These are phyloP conservation scores for Nyctanthes arbortristis DNA, from an alignment of 257 asterid species.

Conservation along the genomic window DNA sequence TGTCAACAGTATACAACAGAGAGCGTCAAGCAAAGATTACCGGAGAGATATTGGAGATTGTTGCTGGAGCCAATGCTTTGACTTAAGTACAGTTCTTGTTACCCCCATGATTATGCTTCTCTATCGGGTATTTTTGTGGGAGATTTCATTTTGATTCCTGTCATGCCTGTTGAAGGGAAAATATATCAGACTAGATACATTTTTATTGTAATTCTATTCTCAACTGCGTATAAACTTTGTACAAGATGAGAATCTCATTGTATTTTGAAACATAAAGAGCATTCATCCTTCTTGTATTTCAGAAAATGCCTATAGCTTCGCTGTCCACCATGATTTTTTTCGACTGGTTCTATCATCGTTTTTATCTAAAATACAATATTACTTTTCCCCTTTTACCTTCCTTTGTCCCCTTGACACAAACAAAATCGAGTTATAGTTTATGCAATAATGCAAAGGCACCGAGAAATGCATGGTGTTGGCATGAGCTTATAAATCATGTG, in stretches of 20 bases:
- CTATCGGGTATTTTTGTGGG: conserved; percentile 14
- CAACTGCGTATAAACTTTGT: conserved; percentile 26
- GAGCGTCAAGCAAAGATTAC: conserved; percentile 55
- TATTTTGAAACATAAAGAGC: conserved; percentile 12
- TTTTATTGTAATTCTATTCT: conserved; percentile 19
- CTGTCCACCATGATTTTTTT: too few relatives aligned
- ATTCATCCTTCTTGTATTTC: too few relatives aligned
- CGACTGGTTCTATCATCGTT: too few relatives aligned
- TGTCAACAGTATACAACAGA: conserved; percentile 41
- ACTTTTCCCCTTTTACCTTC: too few relatives aligned
- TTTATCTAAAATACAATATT: too few relatives aligned
- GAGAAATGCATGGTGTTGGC: too few relatives aligned
- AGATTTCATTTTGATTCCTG: not conserved
- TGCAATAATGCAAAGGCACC: too few relatives aligned
- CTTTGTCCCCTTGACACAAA: too few relatives aligned
- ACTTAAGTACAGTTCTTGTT: not conserved
- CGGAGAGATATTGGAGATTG: conserved; percentile 75
- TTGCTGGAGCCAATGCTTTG: conserved; percentile 51
- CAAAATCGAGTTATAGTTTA: too few relatives aligned
- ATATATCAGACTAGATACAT: conserved; percentile 19
- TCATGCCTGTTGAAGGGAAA: conserved; percentile 15
- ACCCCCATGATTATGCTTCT: not conserved
- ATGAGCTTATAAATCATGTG: too few relatives aligned
- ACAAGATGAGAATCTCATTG: conserved; percentile 24
- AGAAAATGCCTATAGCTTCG: too few relatives aligned